A percentile compares a stretch with the other conserved stretches of the same genome.
Evolutionary conservation across 2,329 filamentous ascomycete species (phyloP).

Genomic region (Rhexocercosporidium sp.): DNA sequence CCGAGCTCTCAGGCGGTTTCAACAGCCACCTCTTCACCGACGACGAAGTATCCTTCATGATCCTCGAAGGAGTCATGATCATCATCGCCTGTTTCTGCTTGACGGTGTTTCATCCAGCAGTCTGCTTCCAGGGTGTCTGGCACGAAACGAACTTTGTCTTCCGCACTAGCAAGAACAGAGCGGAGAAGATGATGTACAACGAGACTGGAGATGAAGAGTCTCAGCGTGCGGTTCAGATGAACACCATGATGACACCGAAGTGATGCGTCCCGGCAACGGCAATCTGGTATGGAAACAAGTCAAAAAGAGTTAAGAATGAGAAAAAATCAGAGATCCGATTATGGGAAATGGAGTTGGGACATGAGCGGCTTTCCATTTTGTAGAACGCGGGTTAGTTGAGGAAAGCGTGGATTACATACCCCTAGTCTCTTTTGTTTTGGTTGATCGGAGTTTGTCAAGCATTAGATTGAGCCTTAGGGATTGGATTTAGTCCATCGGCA

Average conservation of each 20-base stretch:
- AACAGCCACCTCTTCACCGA: slow-evolving; percentile 54
- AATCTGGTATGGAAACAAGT: neutral
- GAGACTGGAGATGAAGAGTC: slow-evolving; percentile 11
- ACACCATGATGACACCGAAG: neutral
- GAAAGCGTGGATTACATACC: neutral
- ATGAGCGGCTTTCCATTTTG: neutral
- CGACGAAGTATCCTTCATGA: slow-evolving; percentile 52
- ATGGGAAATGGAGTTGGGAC: neutral
- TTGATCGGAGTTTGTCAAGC: neutral
- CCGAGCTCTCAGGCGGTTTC: slow-evolving; percentile 62
- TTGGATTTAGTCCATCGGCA: neutral
- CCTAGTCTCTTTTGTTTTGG: neutral
- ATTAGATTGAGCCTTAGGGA: neutral
- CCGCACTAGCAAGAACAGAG: slow-evolving; percentile 17
- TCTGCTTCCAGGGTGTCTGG: slow-evolving; percentile 31
- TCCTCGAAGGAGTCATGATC: slow-evolving; percentile 50
- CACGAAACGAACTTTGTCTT: slow-evolving; percentile 27
- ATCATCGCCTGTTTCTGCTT: slow-evolving; percentile 40
- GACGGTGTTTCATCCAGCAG: slow-evolving; percentile 43
- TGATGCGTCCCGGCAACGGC: neutral
- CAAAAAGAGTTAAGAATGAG: neutral
- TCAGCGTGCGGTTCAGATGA: neutral
- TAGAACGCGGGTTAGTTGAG: too few species aligned
- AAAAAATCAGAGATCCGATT: neutral
- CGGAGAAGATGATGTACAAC: slow-evolving; percentile 9